phyloP scores from a whole-genome alignment of 306 rosid species.

The Vicia villosa region DNA sequence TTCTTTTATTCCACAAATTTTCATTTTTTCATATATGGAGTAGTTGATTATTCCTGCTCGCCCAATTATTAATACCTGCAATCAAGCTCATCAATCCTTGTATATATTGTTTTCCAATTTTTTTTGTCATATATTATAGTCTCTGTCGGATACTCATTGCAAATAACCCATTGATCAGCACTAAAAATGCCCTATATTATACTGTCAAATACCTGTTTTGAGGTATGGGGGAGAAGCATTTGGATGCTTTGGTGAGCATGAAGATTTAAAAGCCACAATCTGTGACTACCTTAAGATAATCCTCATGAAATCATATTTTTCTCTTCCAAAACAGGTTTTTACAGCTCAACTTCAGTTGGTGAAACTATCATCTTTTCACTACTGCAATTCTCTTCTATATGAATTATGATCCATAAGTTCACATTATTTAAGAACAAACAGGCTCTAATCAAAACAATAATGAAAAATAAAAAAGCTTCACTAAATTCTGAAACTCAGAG shows the following conservation, averaged over 20 bases:
- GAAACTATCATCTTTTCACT: background rate
- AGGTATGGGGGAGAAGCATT: conserved; percentile 38
- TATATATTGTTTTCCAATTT: background rate
- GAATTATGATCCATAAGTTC: background rate
- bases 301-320: conserved; percentile 28
- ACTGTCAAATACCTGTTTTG: conserved; percentile 24
- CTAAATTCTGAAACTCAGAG: background rate
- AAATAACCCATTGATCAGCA: background rate
- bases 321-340: background rate
- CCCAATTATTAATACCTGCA: conserved; percentile 3
- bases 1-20: background rate
- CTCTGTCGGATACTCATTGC: too few species aligned
- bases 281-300: conserved; percentile 67
- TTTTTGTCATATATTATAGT: background rate
- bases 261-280: conserved; percentile 70
- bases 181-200: background rate
- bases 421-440: background rate
- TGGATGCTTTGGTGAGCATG: conserved; percentile 61
- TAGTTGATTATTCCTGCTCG: conserved; percentile 13
- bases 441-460: background rate
- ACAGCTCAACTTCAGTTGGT: background rate
- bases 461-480: background rate
- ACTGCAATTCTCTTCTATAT: background rate
- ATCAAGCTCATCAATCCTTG: conserved; percentile 1
- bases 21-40: background rate